A percentile compares a stretch with the other conserved stretches of the same genome.
phyloP scores from a whole-genome alignment of 164 flowering plant genomes.

The Cinnamomum micranthum region DNA sequence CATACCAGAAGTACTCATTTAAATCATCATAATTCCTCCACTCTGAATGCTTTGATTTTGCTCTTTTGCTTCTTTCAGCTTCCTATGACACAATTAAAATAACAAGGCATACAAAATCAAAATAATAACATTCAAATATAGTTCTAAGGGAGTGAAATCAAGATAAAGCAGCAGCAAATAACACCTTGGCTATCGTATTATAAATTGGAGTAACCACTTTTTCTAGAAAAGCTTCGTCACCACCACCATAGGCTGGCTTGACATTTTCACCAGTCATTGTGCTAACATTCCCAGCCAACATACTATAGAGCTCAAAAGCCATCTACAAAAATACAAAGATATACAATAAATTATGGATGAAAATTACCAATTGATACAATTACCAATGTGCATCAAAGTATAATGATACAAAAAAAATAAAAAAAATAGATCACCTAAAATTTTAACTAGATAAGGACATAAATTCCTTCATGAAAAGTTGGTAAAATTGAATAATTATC shows the following conservation, averaged over 20 bases:
- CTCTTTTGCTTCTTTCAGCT: conserved; percentile 71
- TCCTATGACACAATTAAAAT: conserved; percentile 41
- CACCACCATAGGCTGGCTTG: conserved; percentile 98
- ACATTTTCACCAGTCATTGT: conserved; percentile 96
- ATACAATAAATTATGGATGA: no score
- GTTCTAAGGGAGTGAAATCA: neutral
- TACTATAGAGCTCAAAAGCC: conserved; percentile 98
- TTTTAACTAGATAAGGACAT: no score
- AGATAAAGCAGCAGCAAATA: neutral
- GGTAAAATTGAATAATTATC: no score
- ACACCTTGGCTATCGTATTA: conserved; percentile 77
- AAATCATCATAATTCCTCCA: conserved; percentile 99
- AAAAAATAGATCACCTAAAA: no score
- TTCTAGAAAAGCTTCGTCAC: conserved; percentile 80
- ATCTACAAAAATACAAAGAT: conserved; percentile 35
- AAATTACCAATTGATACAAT: no score
- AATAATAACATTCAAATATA: no score
- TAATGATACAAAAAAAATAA: no score
- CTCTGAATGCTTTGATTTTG: conserved; percentile 86
- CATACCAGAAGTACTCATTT: conserved; percentile 94
- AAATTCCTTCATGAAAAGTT: no score
- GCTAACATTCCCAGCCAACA: conserved; percentile 99
- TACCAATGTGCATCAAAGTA: no score
- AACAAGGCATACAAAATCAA: neutral
- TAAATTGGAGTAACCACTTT: conserved; percentile 97